phyloP scores from a whole-genome alignment of 768 basidiomycete genomes.

The Suillus decipiens region DNA sequence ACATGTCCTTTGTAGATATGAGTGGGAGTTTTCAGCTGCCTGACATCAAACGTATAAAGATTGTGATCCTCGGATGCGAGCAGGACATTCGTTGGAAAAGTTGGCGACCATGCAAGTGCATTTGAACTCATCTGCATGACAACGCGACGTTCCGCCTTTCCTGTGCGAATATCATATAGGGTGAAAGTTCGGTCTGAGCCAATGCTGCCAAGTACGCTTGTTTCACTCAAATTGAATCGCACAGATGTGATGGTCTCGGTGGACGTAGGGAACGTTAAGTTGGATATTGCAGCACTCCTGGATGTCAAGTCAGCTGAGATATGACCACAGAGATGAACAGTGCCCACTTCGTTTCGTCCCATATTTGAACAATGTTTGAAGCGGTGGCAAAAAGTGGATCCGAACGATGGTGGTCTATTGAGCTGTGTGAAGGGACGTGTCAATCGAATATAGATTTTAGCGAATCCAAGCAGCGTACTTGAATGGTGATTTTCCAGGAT shows the following conservation, averaged over 20 bases:
- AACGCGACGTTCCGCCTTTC: slow-evolving; percentile 89
- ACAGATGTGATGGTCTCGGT: slow-evolving; percentile 88
- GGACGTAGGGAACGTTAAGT: slow-evolving; percentile 83
- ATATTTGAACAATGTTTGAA: slow-evolving; percentile 90
- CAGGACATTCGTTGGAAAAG: slow-evolving; percentile 86
- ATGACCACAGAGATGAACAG: slow-evolving; percentile 1
- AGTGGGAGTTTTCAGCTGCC: slow-evolving; percentile 76
- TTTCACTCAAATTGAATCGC: slow-evolving; percentile 92
- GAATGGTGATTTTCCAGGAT: slow-evolving; percentile 85
- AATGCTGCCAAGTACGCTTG: slow-evolving; percentile 91
- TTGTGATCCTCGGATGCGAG: slow-evolving; percentile 99
- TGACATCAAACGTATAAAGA: slow-evolving; percentile 95
- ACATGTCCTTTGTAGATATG: slow-evolving; percentile 98
- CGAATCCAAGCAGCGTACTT: slow-evolving; percentile 52
- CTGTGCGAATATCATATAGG: slow-evolving; percentile 94
- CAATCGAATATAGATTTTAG: background rate
- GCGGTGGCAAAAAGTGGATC: slow-evolving; percentile 94
- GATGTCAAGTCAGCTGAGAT: slow-evolving; percentile 9
- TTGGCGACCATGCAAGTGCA: slow-evolving; percentile 92
- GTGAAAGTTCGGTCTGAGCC: slow-evolving; percentile 96
- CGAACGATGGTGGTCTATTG: slow-evolving; percentile 90
- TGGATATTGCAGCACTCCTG: slow-evolving; percentile 83
- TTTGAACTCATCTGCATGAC: slow-evolving; percentile 96
- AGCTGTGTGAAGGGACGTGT: slow-evolving; percentile 50
- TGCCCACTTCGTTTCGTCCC: slow-evolving; percentile 95